Conservation (phyloP, 2,329 filamentous ascomycete species). For the Anthostomella pinea region DNA sequence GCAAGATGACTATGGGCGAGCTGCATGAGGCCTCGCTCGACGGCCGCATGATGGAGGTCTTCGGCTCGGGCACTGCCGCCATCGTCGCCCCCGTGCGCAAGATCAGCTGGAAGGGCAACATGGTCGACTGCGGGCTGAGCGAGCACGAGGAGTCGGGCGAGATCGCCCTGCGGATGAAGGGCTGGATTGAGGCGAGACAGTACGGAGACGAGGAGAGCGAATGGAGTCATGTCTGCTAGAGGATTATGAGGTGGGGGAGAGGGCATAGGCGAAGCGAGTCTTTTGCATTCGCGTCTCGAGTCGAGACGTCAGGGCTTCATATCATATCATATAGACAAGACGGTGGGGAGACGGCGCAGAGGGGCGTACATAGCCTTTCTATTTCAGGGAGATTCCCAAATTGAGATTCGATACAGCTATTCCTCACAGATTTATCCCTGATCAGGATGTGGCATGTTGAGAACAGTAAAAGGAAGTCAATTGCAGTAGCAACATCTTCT, state of each 20-base stretch:
- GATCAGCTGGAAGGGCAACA: conserved; percentile 82
- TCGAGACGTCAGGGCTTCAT: too few relatives aligned
- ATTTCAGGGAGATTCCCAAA: too few relatives aligned
- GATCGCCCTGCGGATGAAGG: conserved; percentile 82
- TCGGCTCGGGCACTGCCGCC: conserved; percentile 89
- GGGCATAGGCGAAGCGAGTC: conserved; percentile 1
- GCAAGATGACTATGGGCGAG: conserved; percentile 89
- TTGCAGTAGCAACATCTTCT: conserved; percentile 9
- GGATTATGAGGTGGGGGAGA: background rate
- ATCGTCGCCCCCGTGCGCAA: conserved; percentile 87
- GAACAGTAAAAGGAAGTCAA: conserved; percentile 4
- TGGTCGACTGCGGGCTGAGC: conserved; percentile 79
- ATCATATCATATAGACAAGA: background rate
- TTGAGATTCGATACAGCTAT: too few relatives aligned
- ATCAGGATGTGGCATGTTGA: background rate
- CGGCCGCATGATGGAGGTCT: conserved; percentile 86
- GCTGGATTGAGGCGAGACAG: conserved; percentile 94
- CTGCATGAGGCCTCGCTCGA: conserved; percentile 77
- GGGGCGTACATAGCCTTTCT: too few relatives aligned
- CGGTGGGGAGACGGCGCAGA: too few relatives aligned
- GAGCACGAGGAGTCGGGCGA: conserved; percentile 83
- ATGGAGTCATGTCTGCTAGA: conserved; percentile 69
- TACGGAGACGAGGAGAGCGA: conserved; percentile 90
- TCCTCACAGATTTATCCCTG: too few relatives aligned
- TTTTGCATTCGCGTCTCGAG: too few relatives aligned